phyloP scores from a whole-genome alignment of 257 asterid species.

The Nicotiana attenuata region DNA sequence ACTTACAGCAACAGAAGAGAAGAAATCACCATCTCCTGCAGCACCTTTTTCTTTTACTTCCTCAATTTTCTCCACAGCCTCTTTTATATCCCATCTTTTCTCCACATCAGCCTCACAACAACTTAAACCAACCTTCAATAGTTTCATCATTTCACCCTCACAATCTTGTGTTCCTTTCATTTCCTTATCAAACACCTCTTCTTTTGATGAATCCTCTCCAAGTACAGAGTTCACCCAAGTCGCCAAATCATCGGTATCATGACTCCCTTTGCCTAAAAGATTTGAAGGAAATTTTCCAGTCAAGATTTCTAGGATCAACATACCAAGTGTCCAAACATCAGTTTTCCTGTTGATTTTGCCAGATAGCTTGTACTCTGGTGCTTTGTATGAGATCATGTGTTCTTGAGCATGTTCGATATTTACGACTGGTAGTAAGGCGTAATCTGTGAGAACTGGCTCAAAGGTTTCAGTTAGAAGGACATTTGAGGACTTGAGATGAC shows the following conservation, averaged over 20 bases:
- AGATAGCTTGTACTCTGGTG: constrained; percentile 57
- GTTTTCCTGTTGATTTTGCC: constrained; percentile 71
- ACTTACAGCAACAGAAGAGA: constrained; percentile 36
- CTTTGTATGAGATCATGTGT: constrained; percentile 72
- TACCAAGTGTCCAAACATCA: constrained; percentile 84
- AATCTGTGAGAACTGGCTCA: constrained; percentile 66
- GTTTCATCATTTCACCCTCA: constrained; percentile 61
- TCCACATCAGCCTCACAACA: constrained; percentile 60
- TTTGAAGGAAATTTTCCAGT: constrained; percentile 68
- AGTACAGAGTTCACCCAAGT: constrained; percentile 50
- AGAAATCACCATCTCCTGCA: constrained; percentile 12
- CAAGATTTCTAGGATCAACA: constrained; percentile 60
- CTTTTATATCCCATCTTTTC: constrained; percentile 56
- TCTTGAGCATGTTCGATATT: constrained; percentile 72
- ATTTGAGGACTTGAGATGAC: constrained; percentile 87
- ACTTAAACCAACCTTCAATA: constrained; percentile 52
- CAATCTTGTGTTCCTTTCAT: constrained; percentile 35
- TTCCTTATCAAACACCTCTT: constrained; percentile 53
- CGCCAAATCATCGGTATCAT: constrained; percentile 32
- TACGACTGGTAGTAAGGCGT: constrained; percentile 72
- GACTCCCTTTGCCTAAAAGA: constrained; percentile 44
- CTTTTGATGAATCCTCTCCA: constrained; percentile 13
- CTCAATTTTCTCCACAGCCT: constrained; percentile 55
- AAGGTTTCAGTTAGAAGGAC: constrained; percentile 50
- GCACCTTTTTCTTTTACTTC: constrained; percentile 47